Evolutionary conservation across 169 alveolate species (phyloP).

Genomic region (Perkinsus marinus): DNA sequence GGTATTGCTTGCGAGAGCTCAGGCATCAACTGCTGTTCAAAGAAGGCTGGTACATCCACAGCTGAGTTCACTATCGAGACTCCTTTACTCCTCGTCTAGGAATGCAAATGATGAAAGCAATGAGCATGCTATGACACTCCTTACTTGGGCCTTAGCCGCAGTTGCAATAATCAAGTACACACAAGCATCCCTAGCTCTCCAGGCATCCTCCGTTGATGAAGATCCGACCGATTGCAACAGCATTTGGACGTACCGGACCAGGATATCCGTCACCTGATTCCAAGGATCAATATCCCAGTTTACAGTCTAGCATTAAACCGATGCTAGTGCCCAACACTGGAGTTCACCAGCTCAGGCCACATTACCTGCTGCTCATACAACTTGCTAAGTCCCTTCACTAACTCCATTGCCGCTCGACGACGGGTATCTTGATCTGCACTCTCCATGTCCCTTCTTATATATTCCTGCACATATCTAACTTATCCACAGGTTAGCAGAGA

Average conservation of each 20-base stretch:
- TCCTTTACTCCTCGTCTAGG: background rate
- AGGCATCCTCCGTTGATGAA: background rate
- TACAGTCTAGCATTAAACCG: too few relatives aligned
- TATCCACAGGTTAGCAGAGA: background rate
- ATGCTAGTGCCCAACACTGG: too few relatives aligned
- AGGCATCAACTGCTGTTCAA: background rate
- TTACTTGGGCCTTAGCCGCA: background rate
- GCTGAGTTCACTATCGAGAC: background rate
- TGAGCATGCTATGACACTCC: background rate
- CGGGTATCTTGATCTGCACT: conserved; percentile 5
- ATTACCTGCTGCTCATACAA: background rate
- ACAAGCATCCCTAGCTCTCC: background rate
- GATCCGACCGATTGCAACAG: background rate
- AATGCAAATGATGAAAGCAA: background rate
- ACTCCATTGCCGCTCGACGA: background rate
- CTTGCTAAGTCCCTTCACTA: background rate
- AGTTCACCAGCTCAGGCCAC: too few relatives aligned
- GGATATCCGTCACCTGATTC: background rate
- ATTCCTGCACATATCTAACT: background rate
- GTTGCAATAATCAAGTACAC: background rate
- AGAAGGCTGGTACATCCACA: background rate
- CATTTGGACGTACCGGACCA: background rate
- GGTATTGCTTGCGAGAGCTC: background rate
- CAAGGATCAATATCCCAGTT: too few relatives aligned
- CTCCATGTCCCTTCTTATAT: conserved; percentile 4